Conservation (phyloP, 2,329 filamentous ascomycete genomes). For the Talaromyces sp. region DNA sequence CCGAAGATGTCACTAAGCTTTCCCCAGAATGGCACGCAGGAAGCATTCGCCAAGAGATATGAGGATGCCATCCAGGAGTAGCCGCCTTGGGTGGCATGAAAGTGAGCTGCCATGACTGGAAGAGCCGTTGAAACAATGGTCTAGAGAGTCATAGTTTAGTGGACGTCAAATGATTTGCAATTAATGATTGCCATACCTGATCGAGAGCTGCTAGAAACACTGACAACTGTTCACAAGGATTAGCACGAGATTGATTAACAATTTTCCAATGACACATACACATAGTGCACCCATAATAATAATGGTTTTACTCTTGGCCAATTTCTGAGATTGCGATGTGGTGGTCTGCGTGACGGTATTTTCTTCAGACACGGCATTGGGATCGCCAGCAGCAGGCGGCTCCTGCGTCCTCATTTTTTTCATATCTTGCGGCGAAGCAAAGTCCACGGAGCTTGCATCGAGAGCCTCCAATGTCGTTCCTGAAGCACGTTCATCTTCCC, state of each 20-base stretch:
- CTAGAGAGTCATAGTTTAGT: conserved; percentile 18
- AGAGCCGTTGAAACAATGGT: conserved; percentile 48
- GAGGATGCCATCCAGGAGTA: conserved; percentile 51
- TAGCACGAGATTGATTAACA: not conserved
- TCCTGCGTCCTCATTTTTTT: conserved; percentile 2
- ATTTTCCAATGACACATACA: conserved; percentile 25
- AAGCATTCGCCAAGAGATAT: conserved; percentile 46
- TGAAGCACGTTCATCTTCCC: conserved; percentile 6
- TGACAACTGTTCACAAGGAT: conserved; percentile 43
- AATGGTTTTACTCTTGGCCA: conserved; percentile 40
- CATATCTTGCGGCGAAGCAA: not conserved
- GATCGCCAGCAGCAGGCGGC: not conserved
- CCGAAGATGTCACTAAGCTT: conserved; percentile 67
- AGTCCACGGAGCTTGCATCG: conserved; percentile 6
- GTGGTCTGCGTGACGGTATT: conserved; percentile 20
- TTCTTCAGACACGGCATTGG: conserved; percentile 3
- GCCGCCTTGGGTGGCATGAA: conserved; percentile 42
- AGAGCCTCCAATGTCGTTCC: conserved; percentile 9
- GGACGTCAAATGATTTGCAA: not conserved
- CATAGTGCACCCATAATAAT: conserved; percentile 44
- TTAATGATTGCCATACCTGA: conserved; percentile 39
- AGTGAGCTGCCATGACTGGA: conserved; percentile 43
- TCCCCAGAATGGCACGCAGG: conserved; percentile 57
- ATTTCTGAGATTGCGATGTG: conserved; percentile 37
- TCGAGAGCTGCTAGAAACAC: conserved; percentile 60